Base-by-base conservation (phyloP, 140 eudicot species). In the Oenanthe javanica region DNA sequence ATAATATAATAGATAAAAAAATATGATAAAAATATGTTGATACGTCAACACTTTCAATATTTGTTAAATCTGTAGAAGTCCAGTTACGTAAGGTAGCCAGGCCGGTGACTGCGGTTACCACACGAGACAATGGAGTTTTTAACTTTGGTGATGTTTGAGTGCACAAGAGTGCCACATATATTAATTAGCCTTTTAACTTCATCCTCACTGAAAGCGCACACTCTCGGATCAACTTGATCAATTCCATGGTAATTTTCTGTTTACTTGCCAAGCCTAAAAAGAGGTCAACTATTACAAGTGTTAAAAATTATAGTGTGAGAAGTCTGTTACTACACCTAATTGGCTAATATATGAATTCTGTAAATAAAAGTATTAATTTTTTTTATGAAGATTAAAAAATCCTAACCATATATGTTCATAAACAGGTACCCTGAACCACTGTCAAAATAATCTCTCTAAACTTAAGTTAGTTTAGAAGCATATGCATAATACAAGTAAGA, bases 71-170 rank as follows among this genome's bases (percentile, higher is more conserved):
- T 31, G 36, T 67, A 48, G 87, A 89, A 6, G 76, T 76, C 88
- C 90, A 90, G 78, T 85, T 87, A 31, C 36, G 36, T 31, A 21
- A 92, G 75, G 82, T 90, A 92, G 11, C 81, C 90, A 0, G 97
- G 97, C 50, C 63, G 48, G 87, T 82, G 16, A 82, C 79, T 4
- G 73, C 31, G 21, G 81, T 69, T 19, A 93, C 87, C 23, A 82
- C 98, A 54, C 94, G 93, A 8, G 97, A 93, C 98, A 91, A 91
- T 67, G 96, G 49, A 40, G 97, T 97, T n/a, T 97, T 79, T 63
- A 84, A 75, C 25, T 18, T 72, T 43, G 94, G 91, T 25, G 93
- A 87, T 6, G 90, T 83, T 85, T 91, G 97, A 9, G 91, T 91
- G 91, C 97, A 93, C 79, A 88, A 48, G 52, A 89, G 89, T 25